These are phyloP conservation scores for Phytopythium vexans DNA, from an alignment of 352 stramenopile genomes.

Conservation along the genomic window DNA sequence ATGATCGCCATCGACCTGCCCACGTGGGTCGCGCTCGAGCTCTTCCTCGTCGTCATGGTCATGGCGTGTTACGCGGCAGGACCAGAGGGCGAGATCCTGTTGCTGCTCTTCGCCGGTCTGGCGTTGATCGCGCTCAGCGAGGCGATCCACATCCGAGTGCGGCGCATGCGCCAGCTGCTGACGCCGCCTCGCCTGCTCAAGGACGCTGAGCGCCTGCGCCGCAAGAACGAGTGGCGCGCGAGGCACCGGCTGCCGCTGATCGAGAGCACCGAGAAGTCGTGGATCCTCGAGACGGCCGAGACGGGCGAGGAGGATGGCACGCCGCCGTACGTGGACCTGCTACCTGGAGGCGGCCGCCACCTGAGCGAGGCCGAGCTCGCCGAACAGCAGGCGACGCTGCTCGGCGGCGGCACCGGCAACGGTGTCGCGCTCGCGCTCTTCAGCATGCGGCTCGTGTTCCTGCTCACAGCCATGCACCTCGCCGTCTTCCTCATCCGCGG, in stretches of 20 bases:
- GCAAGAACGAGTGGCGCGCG: constrained; percentile 49
- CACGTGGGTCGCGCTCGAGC: constrained; percentile 62
- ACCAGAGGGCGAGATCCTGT: constrained; percentile 30
- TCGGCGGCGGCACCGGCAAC: constrained; percentile 39
- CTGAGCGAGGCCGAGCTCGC: constrained; percentile 39
- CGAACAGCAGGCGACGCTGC: constrained; percentile 31
- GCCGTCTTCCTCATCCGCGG: constrained; percentile 61
- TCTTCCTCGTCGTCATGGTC: constrained; percentile 45
- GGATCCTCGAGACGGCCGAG: constrained; percentile 31
- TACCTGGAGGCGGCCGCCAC: constrained; percentile 30
- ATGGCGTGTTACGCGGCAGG: constrained; percentile 41
- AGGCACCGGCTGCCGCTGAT: constrained; percentile 34
- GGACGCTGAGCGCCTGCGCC: constrained; percentile 57
- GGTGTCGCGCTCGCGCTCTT: constrained; percentile 61
- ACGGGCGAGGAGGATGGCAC: constrained; percentile 25
- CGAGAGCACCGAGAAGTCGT: constrained; percentile 40
- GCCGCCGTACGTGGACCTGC: constrained; percentile 48
- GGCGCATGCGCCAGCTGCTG: constrained; percentile 45
- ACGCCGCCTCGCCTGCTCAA: constrained; percentile 50
- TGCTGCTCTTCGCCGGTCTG: constrained; percentile 36
- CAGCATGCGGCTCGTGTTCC: constrained; percentile 65
- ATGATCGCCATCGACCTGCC: constrained; percentile 71
- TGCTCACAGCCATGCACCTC: constrained; percentile 68
- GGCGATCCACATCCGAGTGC: constrained; percentile 42
- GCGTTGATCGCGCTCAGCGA: constrained; percentile 44